Evolutionary conservation across 2,329 filamentous ascomycete genomes (phyloP), one percentile per base, ranked within the genome.

Genomic region (Colletotrichum costaricense): DNA sequence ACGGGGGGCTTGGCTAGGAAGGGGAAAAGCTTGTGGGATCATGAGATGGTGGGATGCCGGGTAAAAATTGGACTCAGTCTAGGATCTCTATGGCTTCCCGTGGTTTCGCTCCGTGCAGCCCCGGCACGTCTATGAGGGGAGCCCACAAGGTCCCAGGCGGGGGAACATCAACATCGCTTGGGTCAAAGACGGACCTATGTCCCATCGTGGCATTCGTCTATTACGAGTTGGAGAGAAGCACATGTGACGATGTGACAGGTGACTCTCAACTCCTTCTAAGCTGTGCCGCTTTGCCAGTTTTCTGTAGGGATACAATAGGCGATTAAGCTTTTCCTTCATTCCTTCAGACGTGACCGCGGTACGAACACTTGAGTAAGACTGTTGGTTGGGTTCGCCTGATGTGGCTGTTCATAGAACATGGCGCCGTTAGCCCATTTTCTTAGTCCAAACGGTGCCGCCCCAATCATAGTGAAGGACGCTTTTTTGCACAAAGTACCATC

Each of bases 51-150:
- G 42, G 38, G 38, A 42, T 42, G 38, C 16, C 38, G 19, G 16
- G 6, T 22, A 42, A 6, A 60, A 24, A 42, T 22, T 35, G n/a
- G 28, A 22, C 28, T 7, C 7, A 12, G n/a, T n/a, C 56, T 33
- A 24, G 56, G 28, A 58, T 58, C 33, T 19, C 33, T 33, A 19
- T 22, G 8, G 42, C n/a, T 24, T 38, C 33, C 14, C 30, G 38
- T 42, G 46, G 63, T 30, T 22, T 72, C 49, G 57, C 49, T 67
- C 63, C 63, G 69, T 38, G 26, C 24, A 56, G 55, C 69, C 63
- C 63, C 62, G 19, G 46, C 19, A 49, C 19, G 42, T 49, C 42
- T 49, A n/a, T 49, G 42, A 26, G 26, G 46, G n/a, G 24, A 42
- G 19, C 38, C 16, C 38, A 42, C 38, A 42, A 19, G 16, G 42